phyloP scores from a whole-genome alignment of 2,329 filamentous ascomycete species.

The Colletotrichum sansevieriae region DNA sequence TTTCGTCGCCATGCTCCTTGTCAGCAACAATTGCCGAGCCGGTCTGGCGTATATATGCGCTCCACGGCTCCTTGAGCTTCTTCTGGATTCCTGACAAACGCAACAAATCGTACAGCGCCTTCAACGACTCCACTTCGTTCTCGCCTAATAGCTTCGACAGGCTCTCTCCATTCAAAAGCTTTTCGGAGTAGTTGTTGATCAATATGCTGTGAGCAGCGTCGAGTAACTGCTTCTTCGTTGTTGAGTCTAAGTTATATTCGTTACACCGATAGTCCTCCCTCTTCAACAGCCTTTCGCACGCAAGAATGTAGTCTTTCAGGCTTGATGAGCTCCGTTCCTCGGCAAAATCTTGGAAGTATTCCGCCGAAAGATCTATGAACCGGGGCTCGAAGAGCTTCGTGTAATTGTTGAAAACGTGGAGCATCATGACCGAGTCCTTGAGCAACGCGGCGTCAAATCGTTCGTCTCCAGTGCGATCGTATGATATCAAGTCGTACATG shows the following conservation, averaged over 20 bases:
- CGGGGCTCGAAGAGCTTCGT: constrained; percentile 81
- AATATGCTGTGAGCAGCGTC: constrained; percentile 79
- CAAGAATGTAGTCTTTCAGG: constrained; percentile 81
- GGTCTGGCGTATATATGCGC: constrained; percentile 80
- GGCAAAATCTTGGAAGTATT: constrained; percentile 79
- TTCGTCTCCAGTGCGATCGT: constrained; percentile 72
- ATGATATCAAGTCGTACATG: constrained; percentile 81
- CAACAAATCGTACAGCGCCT: constrained; percentile 83
- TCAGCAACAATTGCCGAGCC: constrained; percentile 86
- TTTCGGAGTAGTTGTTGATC: constrained; percentile 75
- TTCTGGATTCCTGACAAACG: constrained; percentile 77
- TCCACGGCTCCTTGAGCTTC: constrained; percentile 80
- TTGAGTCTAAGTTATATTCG: constrained; percentile 83
- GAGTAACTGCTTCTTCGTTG: constrained; percentile 83
- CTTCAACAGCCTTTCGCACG: constrained; percentile 76
- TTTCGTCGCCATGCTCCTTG: constrained; percentile 81
- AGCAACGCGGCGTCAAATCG: constrained; percentile 76
- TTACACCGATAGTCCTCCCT: constrained; percentile 83
- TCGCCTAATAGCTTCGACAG: constrained; percentile 80
- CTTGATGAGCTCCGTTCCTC: constrained; percentile 72
- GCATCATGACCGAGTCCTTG: constrained; percentile 81
- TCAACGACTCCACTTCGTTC: constrained; percentile 77
- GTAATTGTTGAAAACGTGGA: constrained; percentile 89
- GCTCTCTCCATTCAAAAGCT: constrained; percentile 75
- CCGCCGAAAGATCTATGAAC: constrained; percentile 76